phyloP scores from a whole-genome alignment of 1,139 yeast genomes.

The Saccharomyces hybrid region DNA sequence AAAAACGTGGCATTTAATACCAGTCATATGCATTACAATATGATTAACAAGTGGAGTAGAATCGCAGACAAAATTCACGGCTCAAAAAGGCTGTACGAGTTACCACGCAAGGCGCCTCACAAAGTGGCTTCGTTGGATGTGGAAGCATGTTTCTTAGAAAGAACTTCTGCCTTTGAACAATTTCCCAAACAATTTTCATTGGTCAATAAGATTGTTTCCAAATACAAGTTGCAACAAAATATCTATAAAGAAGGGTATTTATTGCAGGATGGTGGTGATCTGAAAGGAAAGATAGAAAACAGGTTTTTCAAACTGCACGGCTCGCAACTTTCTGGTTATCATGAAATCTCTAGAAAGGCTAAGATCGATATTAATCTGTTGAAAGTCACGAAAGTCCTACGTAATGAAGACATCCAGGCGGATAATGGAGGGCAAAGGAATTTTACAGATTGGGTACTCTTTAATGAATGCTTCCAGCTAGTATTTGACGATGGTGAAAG shows the following conservation, averaged over 20 bases:
- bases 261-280: constrained; percentile 75
- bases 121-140: constrained; percentile 61
- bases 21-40: constrained; percentile 45
- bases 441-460: constrained; percentile 54
- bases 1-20: constrained; percentile 9
- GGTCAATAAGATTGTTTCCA: constrained; percentile 46
- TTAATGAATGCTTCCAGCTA: constrained; percentile 58
- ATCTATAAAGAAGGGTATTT: constrained; percentile 49
- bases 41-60: constrained; percentile 79
- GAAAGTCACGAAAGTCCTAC: constrained; percentile 50
- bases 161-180: constrained; percentile 46
- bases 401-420: constrained; percentile 35
- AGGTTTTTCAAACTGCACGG: constrained; percentile 56
- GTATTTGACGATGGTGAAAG: constrained; percentile 60
- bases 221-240: constrained; percentile 37
- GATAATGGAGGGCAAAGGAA: constrained; percentile 35
- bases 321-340: constrained; percentile 54
- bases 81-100: constrained; percentile 19
- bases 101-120: constrained; percentile 43
- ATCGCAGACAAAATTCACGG: constrained; percentile 31
- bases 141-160: constrained; percentile 64
- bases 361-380: constrained; percentile 59
- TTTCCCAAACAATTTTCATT: constrained; percentile 59
- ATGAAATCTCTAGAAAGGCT: constrained; percentile 53
- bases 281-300: constrained; percentile 45